Conservation (phyloP, 345 rosid genomes). For the Draba incana region DNA sequence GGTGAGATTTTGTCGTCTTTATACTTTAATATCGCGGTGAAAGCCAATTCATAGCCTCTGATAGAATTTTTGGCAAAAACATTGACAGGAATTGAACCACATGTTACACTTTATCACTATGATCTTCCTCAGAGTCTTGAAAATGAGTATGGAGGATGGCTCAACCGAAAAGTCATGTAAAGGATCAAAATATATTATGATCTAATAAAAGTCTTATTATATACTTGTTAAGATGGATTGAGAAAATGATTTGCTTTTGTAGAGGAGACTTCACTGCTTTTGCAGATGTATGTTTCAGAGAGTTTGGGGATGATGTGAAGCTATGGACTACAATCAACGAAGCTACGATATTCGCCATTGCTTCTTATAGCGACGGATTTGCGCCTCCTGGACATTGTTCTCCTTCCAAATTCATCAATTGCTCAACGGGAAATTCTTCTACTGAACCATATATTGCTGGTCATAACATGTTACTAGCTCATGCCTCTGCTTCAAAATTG, state of each 20-base stretch:
- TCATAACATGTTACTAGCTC: conserved; percentile 71
- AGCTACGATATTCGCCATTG: conserved; percentile 51
- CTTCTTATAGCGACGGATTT: conserved; percentile 42
- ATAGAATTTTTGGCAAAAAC: background rate
- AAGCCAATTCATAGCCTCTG: background rate
- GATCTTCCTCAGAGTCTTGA: conserved; percentile 77
- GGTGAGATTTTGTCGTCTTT: conserved; percentile 38
- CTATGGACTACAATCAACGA: conserved; percentile 78
- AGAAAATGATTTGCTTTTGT: conserved; percentile 29
- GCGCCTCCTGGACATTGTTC: conserved; percentile 54
- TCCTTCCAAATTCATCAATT: conserved; percentile 35
- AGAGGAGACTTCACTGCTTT: conserved; percentile 76
- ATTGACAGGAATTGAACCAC: conserved; percentile 62
- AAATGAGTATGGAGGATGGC: conserved; percentile 81
- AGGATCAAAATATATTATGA: background rate
- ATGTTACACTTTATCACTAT: conserved; percentile 56
- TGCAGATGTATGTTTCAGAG: conserved; percentile 77
- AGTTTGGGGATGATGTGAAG: conserved; percentile 69
- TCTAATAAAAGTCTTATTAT: background rate
- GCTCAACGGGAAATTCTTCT: conserved; percentile 58
- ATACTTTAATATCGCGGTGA: background rate
- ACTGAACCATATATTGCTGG: conserved; percentile 70
- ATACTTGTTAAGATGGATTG: background rate
- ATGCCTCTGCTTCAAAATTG: conserved; percentile 62
- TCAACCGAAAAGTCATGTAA: conserved; percentile 62